Base-by-base conservation (phyloP, 202 grass and related monocot genomes). In the Musa balbisiana region DNA sequence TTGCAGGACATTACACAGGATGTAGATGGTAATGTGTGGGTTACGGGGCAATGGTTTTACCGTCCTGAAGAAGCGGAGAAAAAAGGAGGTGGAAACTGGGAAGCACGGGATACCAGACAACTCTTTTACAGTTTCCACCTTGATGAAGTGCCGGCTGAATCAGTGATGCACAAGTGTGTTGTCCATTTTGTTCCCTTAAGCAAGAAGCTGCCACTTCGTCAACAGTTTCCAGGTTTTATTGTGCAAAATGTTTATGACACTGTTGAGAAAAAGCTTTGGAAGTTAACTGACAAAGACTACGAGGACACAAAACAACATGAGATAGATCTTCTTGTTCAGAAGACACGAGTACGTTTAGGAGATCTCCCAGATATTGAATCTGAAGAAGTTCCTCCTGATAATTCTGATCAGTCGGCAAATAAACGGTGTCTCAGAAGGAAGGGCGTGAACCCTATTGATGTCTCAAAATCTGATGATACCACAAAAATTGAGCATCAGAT, bases 31-130 rank as follows among this genome's bases (percentile, higher is more conserved):
- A 94, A 55, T 85, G 74, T 99, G 78, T 87, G 79, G 53, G 73
- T 99, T 67, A 99, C 82, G 70, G 91, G 95, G 51, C 95, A 99
- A 53, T 99, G 95, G 95, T 99, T 99, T 87, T 99, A 99, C 74
- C 86, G 95, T 63, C 95, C 95, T 60, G 95, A 94, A 86, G 95
- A 99, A 66, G 95, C 95, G 76, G 91, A 94, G 51, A 91, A 84
- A 83, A 99, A 85, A 69, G 89, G 80, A 80, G 95, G 95, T 71
- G 95, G 95, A 24, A 89, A 64, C 24, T 99, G 91, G 91, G 80
- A 79, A 77, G 85, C 87, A 79, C 84, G 78, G 62, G 95, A 99
- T 78, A 99, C 95, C 60, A 82, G 89, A 33, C 91, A 99, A 79
- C 81, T 99, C 12, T 99, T 99, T 83, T 99, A 94, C 72, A 99